phyloP scores from a whole-genome alignment of 177 flowering plant species.

The Vitis hybrid region DNA sequence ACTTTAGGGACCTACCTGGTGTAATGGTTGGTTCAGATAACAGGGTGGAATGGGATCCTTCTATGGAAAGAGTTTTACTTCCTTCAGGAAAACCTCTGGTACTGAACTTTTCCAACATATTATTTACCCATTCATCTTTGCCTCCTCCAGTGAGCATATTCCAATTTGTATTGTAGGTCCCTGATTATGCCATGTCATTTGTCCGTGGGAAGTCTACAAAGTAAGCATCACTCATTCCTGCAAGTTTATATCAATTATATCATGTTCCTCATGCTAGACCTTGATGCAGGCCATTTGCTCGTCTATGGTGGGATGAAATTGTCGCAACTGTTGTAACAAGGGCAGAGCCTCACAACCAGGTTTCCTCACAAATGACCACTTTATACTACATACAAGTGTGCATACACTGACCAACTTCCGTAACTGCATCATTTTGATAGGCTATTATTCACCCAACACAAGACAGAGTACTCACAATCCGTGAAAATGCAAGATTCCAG shows the following conservation, averaged over 20 bases:
- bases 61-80: conserved; percentile 40
- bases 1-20: conserved; percentile 79
- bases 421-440: conserved; percentile 20
- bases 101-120: not conserved
- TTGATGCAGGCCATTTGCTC: conserved; percentile 66
- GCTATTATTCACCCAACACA: conserved; percentile 65
- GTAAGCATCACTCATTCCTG: conserved; percentile 31
- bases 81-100: conserved; percentile 80
- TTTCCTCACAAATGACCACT: too few relatives aligned
- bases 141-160: too few relatives aligned
- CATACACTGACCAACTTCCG: too few relatives aligned
- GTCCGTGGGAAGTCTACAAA: conserved; percentile 50
- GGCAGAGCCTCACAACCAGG: conserved; percentile 96
- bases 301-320: conserved; percentile 92
- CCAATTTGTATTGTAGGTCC: conserved; percentile 36
- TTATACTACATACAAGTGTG: too few relatives aligned
- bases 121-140: not conserved
- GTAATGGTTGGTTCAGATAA: conserved; percentile 55
- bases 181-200: conserved; percentile 70
- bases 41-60: conserved; percentile 58
- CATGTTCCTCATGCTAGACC: too few relatives aligned
- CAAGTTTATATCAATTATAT: too few relatives aligned
- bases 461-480: conserved; percentile 69
- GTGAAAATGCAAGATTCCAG: conserved; percentile 91
- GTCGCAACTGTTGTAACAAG: conserved; percentile 88